These are phyloP conservation scores for Cubamyces lactineus DNA, from an alignment of 768 basidiomycete species.

Conservation along the genomic window DNA sequence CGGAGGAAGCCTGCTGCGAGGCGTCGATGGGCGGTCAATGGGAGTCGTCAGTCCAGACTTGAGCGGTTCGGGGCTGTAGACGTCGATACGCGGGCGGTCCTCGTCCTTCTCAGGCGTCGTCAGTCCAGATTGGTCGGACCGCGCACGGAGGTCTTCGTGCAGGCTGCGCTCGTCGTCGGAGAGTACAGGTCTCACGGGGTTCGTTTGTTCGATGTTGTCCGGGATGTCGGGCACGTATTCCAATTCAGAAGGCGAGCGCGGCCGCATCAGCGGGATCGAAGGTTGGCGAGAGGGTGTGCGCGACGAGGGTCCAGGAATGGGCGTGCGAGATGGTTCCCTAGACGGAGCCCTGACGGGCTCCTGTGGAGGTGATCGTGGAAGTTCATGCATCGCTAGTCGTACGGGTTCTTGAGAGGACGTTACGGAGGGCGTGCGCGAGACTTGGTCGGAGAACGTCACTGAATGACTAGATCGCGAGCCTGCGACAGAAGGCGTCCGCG, in stretches of 20 bases:
- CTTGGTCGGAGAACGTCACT: neutral
- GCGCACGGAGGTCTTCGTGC: constrained; percentile 6
- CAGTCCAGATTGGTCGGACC: constrained; percentile 26
- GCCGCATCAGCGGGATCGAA: neutral
- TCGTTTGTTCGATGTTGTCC: constrained; percentile 18
- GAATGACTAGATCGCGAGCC: constrained; percentile 5
- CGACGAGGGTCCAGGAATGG: neutral
- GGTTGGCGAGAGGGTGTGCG: constrained; percentile 1
- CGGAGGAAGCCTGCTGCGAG: constrained; percentile 16
- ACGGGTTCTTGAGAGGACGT: constrained; percentile 20
- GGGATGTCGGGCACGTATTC: constrained; percentile 33
- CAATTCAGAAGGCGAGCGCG: constrained; percentile 32
- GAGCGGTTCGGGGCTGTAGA: constrained; percentile 21
- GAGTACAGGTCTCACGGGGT: constrained; percentile 4
- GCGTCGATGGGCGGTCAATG: constrained; percentile 22
- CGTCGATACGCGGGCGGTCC: constrained; percentile 20
- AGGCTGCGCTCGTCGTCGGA: constrained; percentile 25
- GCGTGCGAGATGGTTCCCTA: neutral
- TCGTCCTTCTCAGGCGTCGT: constrained; percentile 27
- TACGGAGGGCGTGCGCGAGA: constrained; percentile 17
- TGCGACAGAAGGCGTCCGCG: constrained; percentile 7
- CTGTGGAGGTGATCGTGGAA: neutral
- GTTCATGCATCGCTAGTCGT: neutral
- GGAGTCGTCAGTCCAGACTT: constrained; percentile 26
- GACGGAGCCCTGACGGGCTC: neutral